Conservation (phyloP, 345 rosid genomes). For the Salix caprea region DNA sequence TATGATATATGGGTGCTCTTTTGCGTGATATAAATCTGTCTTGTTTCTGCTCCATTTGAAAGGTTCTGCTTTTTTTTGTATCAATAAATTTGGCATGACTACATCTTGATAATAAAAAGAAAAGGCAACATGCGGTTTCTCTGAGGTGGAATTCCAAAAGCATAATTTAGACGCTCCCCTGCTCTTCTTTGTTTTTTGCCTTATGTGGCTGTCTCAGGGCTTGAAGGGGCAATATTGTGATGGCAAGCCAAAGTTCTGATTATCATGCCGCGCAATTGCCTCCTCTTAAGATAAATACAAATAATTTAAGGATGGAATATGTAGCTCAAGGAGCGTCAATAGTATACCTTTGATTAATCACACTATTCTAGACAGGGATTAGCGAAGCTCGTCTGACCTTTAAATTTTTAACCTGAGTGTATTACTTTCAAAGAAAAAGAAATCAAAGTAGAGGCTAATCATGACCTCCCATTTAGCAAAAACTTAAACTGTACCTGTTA, state of each 20-base stretch:
- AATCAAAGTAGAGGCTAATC: not conserved
- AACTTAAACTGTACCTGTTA: not conserved
- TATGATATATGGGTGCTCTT: not conserved
- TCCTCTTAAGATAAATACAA: not conserved
- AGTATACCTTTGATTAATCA: not conserved
- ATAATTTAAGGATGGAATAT: not conserved
- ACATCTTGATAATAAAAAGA: not conserved
- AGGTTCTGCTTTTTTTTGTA: too few species aligned
- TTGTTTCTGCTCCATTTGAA: not conserved
- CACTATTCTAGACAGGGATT: not conserved
- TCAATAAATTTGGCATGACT: not conserved
- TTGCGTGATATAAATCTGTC: not conserved
- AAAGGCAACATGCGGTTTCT: not conserved
- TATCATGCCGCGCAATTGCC: not conserved
- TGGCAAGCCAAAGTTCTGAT: too few species aligned
- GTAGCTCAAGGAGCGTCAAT: not conserved
- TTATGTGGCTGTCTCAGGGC: too few species aligned
- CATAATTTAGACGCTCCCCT: not conserved
- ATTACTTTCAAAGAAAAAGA: not conserved
- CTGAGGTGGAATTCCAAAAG: not conserved
- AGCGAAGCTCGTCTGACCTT: not conserved
- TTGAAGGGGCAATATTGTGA: not conserved
- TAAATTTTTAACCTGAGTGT: not conserved
- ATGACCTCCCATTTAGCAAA: not conserved
- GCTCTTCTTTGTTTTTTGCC: not conserved